Base-by-base conservation (phyloP, 176 grass and related monocot species). In the Musa beccarii region DNA sequence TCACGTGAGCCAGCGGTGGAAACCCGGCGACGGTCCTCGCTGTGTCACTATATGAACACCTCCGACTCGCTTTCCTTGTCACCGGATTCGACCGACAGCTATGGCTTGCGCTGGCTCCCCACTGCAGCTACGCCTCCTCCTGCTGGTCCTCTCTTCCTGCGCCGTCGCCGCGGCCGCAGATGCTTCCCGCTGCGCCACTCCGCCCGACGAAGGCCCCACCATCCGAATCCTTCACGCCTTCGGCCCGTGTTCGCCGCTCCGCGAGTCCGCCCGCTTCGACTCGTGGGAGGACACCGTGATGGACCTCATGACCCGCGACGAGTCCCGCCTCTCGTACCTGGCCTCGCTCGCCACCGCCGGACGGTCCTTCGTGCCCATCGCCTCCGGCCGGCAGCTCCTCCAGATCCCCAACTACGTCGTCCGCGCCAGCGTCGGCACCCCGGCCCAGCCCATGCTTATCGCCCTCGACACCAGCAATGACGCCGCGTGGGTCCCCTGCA, bases 391-490 rank as follows among this genome's bases (percentile, higher is more conserved):
- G 20, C 87, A 90, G 77, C 85, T 96, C 52, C 85, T 96, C 21
- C 89, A 92, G 78, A 88, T 91, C 49, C 83, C 93, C 0, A 96
- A 91, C 19, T 96, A 96, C 71, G 87, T 96, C 62, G 84, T 96
- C 71, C 89, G 83, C 19, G 93, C 89, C 2, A 59, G 80, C 15
- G 81, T 96, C 1, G 93, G 93, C 61, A 87, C 87, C 9, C 93
- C 93, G 3, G 65, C 89, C 24, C 93, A 96, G 78, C 51, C 80
- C 22, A 77, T 96, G 64, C 89, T 96, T 34, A 83, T 90, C 59
- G 89, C 93, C 66, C 79, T 96, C 54, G 93, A 96, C 87, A 96
- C 85, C 17, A 92, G 89, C 85, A 96, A 81, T 73, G 93, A 96
- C 81, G 93, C 89, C 14, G 81, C 89, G 0, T 96, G 93, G 93